A percentile compares a stretch with the other conserved stretches of the same genome.
Conservation (phyloP, 768 basidiomycete species). For the Kwoniella sp. region DNA sequence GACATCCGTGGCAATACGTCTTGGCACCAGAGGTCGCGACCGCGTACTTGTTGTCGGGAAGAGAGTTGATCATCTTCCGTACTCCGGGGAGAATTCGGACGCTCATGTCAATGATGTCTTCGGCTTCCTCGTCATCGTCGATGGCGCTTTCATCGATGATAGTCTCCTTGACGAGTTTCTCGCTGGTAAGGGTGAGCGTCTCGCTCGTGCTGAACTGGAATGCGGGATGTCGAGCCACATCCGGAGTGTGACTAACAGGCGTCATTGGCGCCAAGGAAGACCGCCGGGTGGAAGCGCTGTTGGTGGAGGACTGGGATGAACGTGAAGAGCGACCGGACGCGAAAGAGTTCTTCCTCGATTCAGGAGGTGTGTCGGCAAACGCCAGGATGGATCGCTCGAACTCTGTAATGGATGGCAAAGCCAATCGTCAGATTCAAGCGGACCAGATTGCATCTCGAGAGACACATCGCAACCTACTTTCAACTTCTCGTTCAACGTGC, state of each 20-base stretch:
- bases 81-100: conserved; percentile 73
- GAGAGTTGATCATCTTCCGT: conserved; percentile 65
- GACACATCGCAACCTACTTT: conserved; percentile 25
- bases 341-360: conserved; percentile 30
- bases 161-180: conserved; percentile 10
- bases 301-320: conserved; percentile 11
- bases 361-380: conserved; percentile 43
- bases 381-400: conserved; percentile 40
- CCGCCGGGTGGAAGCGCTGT: conserved; percentile 17
- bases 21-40: conserved; percentile 75
- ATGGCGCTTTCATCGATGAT: conserved; percentile 19
- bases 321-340: conserved; percentile 17
- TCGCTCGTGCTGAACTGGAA: conserved; percentile 8
- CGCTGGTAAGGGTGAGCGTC: conserved; percentile 21
- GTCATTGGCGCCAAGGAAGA: conserved; percentile 31
- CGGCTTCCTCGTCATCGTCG: conserved; percentile 32
- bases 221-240: conserved; percentile 12
- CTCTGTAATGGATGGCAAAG: conserved; percentile 8
- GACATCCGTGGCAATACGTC: conserved; percentile 63
- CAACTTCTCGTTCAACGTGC: conserved; percentile 39
- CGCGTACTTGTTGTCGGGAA: conserved; percentile 69
- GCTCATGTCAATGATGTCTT: conserved; percentile 44
- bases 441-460: neutral
- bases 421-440: neutral
- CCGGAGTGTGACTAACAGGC: conserved; percentile 23